phyloP scores from a whole-genome alignment of 768 basidiomycete species.

The Rhizopogon sp. region DNA sequence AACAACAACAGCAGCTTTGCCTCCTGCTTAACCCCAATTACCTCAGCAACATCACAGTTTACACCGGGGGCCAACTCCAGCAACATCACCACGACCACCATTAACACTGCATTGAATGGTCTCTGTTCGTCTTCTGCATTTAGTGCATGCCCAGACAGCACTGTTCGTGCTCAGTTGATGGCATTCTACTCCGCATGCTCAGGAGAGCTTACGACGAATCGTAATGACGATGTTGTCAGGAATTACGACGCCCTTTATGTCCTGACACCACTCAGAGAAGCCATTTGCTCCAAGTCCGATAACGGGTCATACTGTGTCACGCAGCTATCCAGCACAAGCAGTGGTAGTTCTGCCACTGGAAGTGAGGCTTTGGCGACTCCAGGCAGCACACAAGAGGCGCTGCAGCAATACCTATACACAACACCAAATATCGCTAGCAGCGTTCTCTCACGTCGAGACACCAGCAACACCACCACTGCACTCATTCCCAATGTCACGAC shows the following conservation, averaged over 20 bases:
- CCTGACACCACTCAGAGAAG: constrained; percentile 55
- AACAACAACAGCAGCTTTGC: constrained; percentile 55
- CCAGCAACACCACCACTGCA: constrained; percentile 21
- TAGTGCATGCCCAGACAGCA: constrained; percentile 47
- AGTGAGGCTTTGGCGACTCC: constrained; percentile 8
- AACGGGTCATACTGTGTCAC: constrained; percentile 65
- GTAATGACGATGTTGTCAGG: constrained; percentile 45
- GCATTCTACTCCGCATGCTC: constrained; percentile 69
- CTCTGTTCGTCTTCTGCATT: constrained; percentile 50
- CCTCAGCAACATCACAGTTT: constrained; percentile 53
- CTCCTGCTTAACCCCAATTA: constrained; percentile 60
- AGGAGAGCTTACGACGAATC: constrained; percentile 55
- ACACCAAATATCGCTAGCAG: constrained; percentile 5
- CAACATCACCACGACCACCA: constrained; percentile 33
- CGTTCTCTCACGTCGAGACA: constrained; percentile 23
- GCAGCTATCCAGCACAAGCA: constrained; percentile 32
- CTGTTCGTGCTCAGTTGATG: constrained; percentile 58
- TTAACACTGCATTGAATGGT: constrained; percentile 46
- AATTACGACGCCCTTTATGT: constrained; percentile 82
- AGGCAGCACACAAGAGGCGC: constrained; percentile 3
- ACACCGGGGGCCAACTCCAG: constrained; percentile 37
- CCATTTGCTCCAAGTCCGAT: constrained; percentile 77
- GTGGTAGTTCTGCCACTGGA: constrained; percentile 15
- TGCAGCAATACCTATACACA: constrained; percentile 22
- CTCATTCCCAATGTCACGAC: constrained; percentile 49